Base-by-base conservation (phyloP, 1,139 yeast genomes). In the Taphrina confusa region DNA sequence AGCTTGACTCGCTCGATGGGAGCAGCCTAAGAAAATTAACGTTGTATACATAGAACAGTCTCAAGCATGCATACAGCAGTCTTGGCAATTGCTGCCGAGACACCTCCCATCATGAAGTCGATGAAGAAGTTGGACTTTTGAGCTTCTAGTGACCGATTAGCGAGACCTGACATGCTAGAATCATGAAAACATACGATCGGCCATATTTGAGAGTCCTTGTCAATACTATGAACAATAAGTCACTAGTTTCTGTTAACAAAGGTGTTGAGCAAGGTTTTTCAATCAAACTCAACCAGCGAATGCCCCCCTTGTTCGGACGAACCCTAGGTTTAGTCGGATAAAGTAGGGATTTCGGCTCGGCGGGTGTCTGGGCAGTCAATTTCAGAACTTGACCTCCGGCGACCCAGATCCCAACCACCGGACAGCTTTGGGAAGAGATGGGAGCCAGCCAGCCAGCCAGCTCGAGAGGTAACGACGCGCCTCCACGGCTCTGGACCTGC, bases 1-100 rank as follows among this genome's bases (percentile, higher is more conserved):
- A 84, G 80, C 81, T 84, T 84, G 73, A 84, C 87, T 76, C 90
- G 82, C 80, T 84, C 90, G 72, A 84, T 84, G 76, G 90, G 90
- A 69, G 90, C 90, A 69, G 90, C 90, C 52, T 47, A 33, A 34
- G n/a, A 22, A n/a, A 8, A 16, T 42, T 18, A 34, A 11, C 18
- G 20, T 37, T 9, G n/a, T 8, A 9, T 5, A 4, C 14, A 4
- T 6, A 27, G 40, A 16, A 16, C 25, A 4, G 11, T 14, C 44
- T 8, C n/a, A 44, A 20, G 14, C 20, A 18, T 9, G 6, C 52
- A 33, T 47, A 47, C 52, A 66, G 87, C 88, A 65, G 90, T 84
- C 83, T 84, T 84, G 67, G 89, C 82, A 78, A 84, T 84, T 70
- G 90, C 90, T 76, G 90, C 90, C 74, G 90, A 83, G 67, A 84